phyloP scores from a whole-genome alignment of 331 rosid genomes.

The Acacia concinna region DNA sequence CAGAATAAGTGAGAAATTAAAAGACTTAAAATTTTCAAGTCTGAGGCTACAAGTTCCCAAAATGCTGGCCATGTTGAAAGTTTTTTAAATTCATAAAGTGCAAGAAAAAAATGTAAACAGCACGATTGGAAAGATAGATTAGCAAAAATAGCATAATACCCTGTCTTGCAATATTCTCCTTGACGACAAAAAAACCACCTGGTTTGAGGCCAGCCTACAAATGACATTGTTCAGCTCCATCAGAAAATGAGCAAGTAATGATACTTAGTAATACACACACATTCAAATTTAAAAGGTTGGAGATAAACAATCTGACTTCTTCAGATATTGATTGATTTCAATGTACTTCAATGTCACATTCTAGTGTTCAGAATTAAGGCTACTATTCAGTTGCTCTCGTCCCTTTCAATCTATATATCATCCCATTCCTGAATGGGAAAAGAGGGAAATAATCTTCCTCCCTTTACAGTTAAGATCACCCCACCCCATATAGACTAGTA shows the following conservation, averaged over 20 bases:
- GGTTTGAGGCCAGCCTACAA: conserved; percentile 82
- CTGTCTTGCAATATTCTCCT: conserved; percentile 87
- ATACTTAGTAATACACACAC: not conserved
- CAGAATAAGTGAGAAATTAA: conserved; percentile 14
- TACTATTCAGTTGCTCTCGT: not conserved
- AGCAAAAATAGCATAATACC: conserved; percentile 46
- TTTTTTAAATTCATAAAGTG: conserved; percentile 15
- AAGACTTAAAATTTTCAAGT: not conserved
- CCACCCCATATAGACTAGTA: not conserved
- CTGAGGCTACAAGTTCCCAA: conserved; percentile 7
- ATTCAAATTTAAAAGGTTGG: not conserved
- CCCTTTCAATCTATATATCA: not conserved
- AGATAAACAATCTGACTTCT: not conserved
- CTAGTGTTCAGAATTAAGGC: not conserved
- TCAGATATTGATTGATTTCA: not conserved
- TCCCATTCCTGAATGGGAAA: not conserved
- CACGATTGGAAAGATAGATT: conserved; percentile 23
- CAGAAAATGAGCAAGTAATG: conserved; percentile 1
- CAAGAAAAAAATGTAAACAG: conserved; percentile 24
- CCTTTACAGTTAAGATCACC: not conserved
- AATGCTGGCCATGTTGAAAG: not conserved
- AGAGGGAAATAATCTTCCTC: not conserved
- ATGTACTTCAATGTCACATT: not conserved
- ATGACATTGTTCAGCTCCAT: conserved; percentile 35
- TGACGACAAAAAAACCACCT: conserved; percentile 77